Base-by-base conservation (phyloP, 2,329 filamentous ascomycete species). In the Ophiosphaerella herpotricha region DNA sequence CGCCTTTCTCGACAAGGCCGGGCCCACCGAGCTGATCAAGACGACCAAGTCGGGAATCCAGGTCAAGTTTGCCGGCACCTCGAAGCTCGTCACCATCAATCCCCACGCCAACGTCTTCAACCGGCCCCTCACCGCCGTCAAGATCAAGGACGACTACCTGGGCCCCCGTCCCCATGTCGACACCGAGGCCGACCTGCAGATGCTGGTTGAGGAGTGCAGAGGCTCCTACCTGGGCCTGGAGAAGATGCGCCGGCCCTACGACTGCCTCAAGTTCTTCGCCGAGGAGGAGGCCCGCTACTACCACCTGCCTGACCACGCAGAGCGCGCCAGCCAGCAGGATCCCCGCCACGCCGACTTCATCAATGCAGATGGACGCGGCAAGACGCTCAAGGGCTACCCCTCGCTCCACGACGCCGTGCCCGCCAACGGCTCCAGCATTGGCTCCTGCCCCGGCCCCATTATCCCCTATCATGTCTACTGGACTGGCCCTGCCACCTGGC, bases 401-500 rank as follows among this genome's bases (percentile, higher is more conserved):
- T 68, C 76, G 5, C 46, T 68, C 4, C 52, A 71, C 2, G 66
- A 75, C 2, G 72, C 73, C 2, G 55, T 66, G 7, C 50, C 70
- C 2, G 64, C 72, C 3, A 71, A 77, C 14, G 76, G 75, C 42
- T 58, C 69, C 2, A 72, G 64, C 8, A 73, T 78, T 33, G 80
- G 80, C n/a, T 74, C 75, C 23, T 83, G 81, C 54, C 73, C 79
- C 36, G 81, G 81, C 2, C 80, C 80, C n/a, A 80, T 82, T 54
- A 75, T 82, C 26, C 80, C 80, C 4, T 82, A 80, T 43, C 81
- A 83, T 57, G 76, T 78, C 24, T 83, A 82, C 74, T 83, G 81
- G 81, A 81, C 80, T 7, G 81, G 81, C 3, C 77, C 80, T 7
- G 80, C 80, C 3, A 82, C 80, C 3, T 83, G 81, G 81, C 73